These are phyloP conservation scores for Biscutella laevigata DNA, from an alignment of 441 rosid genomes.

Conservation along the genomic window DNA sequence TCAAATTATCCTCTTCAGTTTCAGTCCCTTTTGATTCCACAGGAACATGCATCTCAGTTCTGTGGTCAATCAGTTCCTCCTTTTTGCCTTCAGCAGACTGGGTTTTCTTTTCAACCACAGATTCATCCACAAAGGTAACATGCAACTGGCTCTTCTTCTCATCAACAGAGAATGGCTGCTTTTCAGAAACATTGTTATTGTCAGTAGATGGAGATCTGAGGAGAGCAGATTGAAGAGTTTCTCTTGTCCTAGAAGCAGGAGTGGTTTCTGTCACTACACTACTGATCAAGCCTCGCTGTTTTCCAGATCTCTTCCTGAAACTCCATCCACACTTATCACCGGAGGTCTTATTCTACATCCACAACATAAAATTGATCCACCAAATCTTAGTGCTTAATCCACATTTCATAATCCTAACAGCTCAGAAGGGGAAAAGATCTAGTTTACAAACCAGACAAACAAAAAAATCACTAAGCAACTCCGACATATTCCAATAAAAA, in stretches of 20 bases:
- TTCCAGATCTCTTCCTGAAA: slow-evolving; percentile 70
- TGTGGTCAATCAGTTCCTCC: slow-evolving; percentile 31
- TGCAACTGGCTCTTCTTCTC: slow-evolving; percentile 39
- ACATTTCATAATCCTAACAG: not conserved
- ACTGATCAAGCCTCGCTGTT: slow-evolving; percentile 63
- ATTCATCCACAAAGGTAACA: slow-evolving; percentile 9
- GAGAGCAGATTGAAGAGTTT: slow-evolving; percentile 44
- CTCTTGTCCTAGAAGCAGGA: slow-evolving; percentile 39
- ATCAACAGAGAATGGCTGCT: slow-evolving; percentile 30
- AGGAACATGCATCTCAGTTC: slow-evolving; percentile 21
- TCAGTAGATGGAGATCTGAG: slow-evolving; percentile 36
- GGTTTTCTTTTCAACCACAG: slow-evolving; percentile 9
- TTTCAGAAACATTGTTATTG: slow-evolving; percentile 30
- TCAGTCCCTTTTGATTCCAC: slow-evolving; percentile 29
- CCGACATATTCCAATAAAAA: no score
- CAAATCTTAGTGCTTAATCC: not conserved
- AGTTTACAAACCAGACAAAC: not conserved
- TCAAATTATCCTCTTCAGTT: slow-evolving; percentile 11
- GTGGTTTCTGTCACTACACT: slow-evolving; percentile 44
- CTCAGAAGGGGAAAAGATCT: not conserved
- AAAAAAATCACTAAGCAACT: not conserved
- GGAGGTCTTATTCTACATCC: slow-evolving; percentile 47
- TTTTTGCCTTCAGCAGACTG: not conserved
- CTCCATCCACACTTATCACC: slow-evolving; percentile 72
- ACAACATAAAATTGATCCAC: not conserved